Conservation (phyloP, 2,329 filamentous ascomycete species). For the Alternaria dauci region DNA sequence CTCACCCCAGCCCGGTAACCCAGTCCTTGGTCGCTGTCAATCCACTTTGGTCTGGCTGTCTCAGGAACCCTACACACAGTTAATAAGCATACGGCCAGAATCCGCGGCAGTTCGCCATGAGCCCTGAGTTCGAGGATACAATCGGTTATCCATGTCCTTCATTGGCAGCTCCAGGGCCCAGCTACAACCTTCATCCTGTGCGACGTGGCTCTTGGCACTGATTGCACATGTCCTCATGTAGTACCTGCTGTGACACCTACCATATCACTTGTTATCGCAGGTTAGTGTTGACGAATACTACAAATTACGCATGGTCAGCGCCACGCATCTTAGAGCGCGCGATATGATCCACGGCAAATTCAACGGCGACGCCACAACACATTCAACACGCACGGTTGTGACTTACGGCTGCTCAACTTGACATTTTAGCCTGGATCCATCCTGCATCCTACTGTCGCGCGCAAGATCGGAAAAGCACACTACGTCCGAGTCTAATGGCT, state of each 20-base stretch:
- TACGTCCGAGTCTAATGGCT: background rate
- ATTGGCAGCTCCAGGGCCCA: slow-evolving; percentile 22
- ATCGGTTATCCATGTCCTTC: background rate
- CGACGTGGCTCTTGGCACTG: slow-evolving; percentile 6
- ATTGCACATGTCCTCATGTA: slow-evolving; percentile 8
- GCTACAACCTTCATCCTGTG: slow-evolving; percentile 12
- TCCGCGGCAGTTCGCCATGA: slow-evolving; percentile 3
- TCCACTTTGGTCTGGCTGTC: slow-evolving; percentile 9
- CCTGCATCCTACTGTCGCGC: slow-evolving; percentile 6
- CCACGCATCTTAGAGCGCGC: slow-evolving; percentile 3
- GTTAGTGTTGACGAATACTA: background rate
- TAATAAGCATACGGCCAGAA: slow-evolving; percentile 1
- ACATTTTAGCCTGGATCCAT: slow-evolving; percentile 7
- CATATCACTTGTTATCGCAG: slow-evolving; percentile 9
- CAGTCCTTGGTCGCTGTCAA: slow-evolving; percentile 20
- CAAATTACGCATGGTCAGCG: slow-evolving; percentile 7
- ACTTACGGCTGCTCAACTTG: background rate
- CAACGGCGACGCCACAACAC: slow-evolving; percentile 5
- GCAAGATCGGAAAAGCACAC: background rate
- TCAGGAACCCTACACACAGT: slow-evolving; percentile 7
- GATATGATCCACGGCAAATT: slow-evolving; percentile 18
- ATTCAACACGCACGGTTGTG: background rate
- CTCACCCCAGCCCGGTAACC: slow-evolving; percentile 11
- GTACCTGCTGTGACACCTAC: slow-evolving; percentile 14
- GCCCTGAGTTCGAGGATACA: background rate